Base-by-base conservation (phyloP, 106 monocot genomes). In the Phalaenopsis aphrodite region DNA sequence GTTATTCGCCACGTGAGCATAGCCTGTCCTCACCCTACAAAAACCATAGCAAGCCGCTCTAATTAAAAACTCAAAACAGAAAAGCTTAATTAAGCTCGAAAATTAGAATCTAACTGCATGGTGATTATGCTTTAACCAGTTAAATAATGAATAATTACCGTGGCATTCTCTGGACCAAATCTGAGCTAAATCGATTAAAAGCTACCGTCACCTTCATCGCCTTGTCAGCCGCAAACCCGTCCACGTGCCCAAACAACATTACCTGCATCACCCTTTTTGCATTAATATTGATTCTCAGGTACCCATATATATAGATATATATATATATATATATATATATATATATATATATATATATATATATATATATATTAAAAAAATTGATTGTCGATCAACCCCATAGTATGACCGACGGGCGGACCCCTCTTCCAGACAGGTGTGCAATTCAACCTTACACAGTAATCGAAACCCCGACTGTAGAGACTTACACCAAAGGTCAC, bases 1-100 rank as follows among this genome's bases (percentile, higher is more conserved):
- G 76, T 88, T 91, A 81, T 91, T 91, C 5, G 81, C 91, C 8
- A 91, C 81, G 56, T 91, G 91, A 8, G 84, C 83, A 71, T 86
- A 88, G 3, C 91, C 91, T 18, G 69, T 68, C 69, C 88, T 88
- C 0, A 88, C 88, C 84, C 88, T 88, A 72, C 74, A 61, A 10
- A 61, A 61, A 61, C n/a, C 4, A 61, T 61, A 18, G 21, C 1
- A n/a, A 61, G 21, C 21, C 0, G 61, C 61, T n/a, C n/a, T 61
- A 30, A 30, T 30, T 30, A 21, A 61, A 61, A 61, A n/a, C 61
- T 52, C 52, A 52, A 0, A 12, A 52, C 12, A 12, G 14, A 52
- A 10, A 12, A 15, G 1, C 52, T 52, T 52, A 52, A 12, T 52
- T 52, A 56, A 56, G 0, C 4, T 56, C 17, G 10, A 56, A 56